Evolutionary conservation across 768 basidiomycete genomes (phyloP), one percentile per base, ranked within the genome.

Genomic region (Tephrocybe sp.): DNA sequence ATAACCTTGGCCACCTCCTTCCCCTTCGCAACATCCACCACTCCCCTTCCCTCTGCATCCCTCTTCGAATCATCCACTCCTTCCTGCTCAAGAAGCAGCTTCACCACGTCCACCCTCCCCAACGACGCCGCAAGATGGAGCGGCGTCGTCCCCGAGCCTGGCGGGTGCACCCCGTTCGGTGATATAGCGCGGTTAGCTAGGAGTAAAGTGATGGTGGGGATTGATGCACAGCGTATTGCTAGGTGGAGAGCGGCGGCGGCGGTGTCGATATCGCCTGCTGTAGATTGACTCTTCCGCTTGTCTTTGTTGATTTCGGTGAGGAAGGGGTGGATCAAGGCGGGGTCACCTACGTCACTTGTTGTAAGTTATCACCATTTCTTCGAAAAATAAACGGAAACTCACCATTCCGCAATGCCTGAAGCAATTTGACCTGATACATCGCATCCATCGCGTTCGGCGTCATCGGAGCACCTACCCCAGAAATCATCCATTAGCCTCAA

Each of bases 171-270:
- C 5, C 84, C 85, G 56, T 90, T 92, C 0, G 89, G 88, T 37
- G 87, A 88, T 28, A 92, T 89, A 18, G 85, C 80, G 31, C 86
- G 79, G 61, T 92, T 82, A 0, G 81, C 78, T 24, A 92, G 73
- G 11, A 92, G 71, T 0, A 91, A 68, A 9, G 79, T 65, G 12
- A 92, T 76, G 0, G 89, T 92, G 38, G 86, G 80, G 34, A 67
- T 87, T 88, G 51, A 7, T n/a, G 80, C 89, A 64, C 90, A 92
- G 35, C 87, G 79, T n/a, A 92, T 82, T 9, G 88, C 89, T 2
- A 92, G 79, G 65, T 92, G 89, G 6, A 92, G 69, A 0, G 87
- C 87, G 2, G 87, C 84, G 5, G 88, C 86, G 11, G 81, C 86
- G 1, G 84, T 78, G 60, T 90, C 85, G 0, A 83, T 51, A 13